Conservation (phyloP, 2,329 filamentous ascomycete species). For the Xylaria arbuscula region DNA sequence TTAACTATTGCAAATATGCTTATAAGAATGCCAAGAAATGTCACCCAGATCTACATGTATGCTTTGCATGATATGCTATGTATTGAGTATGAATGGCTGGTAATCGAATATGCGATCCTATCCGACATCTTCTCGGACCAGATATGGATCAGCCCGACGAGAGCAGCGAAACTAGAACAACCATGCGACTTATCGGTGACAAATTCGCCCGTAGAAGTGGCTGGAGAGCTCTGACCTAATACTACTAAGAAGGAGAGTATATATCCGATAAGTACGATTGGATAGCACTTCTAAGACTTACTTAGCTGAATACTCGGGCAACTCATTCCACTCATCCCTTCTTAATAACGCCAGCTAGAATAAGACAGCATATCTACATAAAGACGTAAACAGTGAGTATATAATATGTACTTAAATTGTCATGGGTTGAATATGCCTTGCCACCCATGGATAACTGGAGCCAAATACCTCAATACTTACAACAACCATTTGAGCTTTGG, state of each 20-base stretch:
- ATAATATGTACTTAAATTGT: no score
- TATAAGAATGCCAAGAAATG: slow-evolving; percentile 2
- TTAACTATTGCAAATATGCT: not conserved
- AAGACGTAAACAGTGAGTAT: not conserved
- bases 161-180: not conserved
- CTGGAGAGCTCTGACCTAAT: not conserved
- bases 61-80: not conserved
- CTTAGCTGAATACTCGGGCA: not conserved
- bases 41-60: not conserved
- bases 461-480: no score
- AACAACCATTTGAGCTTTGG: no score
- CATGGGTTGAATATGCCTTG: no score
- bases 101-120: slow-evolving; percentile 6
- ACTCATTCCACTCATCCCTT: not conserved
- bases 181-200: not conserved
- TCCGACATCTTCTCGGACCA: slow-evolving; percentile 1
- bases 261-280: no score
- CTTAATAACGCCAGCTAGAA: not conserved
- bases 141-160: not conserved
- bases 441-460: no score
- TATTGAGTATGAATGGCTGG: not conserved
- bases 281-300: no score
- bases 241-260: not conserved
- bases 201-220: not conserved
- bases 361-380: not conserved